phyloP scores from a whole-genome alignment of 2,329 filamentous ascomycete genomes.

The Pseudogymnoascus sp. region DNA sequence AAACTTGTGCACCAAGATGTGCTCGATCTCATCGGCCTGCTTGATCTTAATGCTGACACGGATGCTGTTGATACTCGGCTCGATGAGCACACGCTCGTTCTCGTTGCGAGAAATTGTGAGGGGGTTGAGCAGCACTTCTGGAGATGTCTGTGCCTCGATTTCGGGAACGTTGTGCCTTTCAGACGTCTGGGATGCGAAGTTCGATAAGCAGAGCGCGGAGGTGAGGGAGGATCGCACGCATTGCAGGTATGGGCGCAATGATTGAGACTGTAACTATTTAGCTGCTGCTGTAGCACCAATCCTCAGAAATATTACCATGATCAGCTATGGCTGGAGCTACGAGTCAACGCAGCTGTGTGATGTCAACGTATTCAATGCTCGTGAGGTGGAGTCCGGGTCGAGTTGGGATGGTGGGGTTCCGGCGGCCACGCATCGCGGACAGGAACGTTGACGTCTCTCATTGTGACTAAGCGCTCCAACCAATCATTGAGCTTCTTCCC shows the following conservation, averaged over 20 bases:
- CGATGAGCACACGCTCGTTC: slow-evolving; percentile 92
- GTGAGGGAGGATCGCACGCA: slow-evolving; percentile 92
- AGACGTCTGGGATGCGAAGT: slow-evolving; percentile 94
- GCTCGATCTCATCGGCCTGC: slow-evolving; percentile 97
- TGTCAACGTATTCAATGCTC: slow-evolving; percentile 10
- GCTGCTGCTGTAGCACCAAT: not conserved
- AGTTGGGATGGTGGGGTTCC: slow-evolving; percentile 9
- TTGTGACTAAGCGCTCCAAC: slow-evolving; percentile 5
- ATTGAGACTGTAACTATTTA: slow-evolving; percentile 65
- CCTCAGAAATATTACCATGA: not conserved
- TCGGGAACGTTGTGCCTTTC: slow-evolving; percentile 98
- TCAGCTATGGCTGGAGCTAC: slow-evolving; percentile 8
- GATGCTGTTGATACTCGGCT: slow-evolving; percentile 94
- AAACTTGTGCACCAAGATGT: slow-evolving; percentile 97
- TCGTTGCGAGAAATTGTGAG: slow-evolving; percentile 89
- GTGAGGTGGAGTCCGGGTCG: slow-evolving; percentile 4
- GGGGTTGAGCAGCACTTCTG: slow-evolving; percentile 88
- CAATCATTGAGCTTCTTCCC: slow-evolving; percentile 8
- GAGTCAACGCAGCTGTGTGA: slow-evolving; percentile 1
- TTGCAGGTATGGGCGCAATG: slow-evolving; percentile 89
- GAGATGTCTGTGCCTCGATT: slow-evolving; percentile 85
- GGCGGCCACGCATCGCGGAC: slow-evolving; percentile 7
- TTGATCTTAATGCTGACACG: slow-evolving; percentile 98
- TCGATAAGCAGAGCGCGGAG: slow-evolving; percentile 84
- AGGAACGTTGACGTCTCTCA: slow-evolving; percentile 8